Percentiles rank a stretch among this genome's conserved stretches.
phyloP scores from a whole-genome alignment of 208 protist species.

The Leishmania major region DNA sequence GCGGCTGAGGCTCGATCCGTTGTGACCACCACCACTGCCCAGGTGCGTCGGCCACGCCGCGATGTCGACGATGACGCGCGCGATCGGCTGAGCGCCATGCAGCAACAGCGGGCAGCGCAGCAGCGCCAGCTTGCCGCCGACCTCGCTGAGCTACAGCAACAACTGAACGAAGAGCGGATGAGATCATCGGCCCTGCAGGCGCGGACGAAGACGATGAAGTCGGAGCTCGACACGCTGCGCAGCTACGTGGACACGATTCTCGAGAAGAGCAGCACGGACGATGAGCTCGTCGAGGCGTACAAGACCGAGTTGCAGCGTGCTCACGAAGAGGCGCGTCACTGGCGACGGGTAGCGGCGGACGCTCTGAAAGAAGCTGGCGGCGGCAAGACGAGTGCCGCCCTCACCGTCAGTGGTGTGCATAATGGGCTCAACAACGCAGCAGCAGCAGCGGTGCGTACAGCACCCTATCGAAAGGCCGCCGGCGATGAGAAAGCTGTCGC shows the following conservation, averaged over 20 bases:
- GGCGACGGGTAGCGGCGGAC: constrained; percentile 10
- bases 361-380: neutral
- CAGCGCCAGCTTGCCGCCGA: constrained; percentile 49
- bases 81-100: constrained; percentile 44
- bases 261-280: constrained; percentile 71
- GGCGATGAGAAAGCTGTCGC: neutral
- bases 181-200: constrained; percentile 52
- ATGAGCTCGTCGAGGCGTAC: constrained; percentile 76
- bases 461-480: constrained; percentile 12
- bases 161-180: constrained; percentile 43
- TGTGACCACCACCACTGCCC: constrained; percentile 9
- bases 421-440: neutral
- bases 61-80: constrained; percentile 71
- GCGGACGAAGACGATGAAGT: constrained; percentile 57
- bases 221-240: constrained; percentile 62
- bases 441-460: constrained; percentile 2
- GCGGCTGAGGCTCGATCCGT: constrained; percentile 9
- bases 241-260: constrained; percentile 58
- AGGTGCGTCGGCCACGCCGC: constrained; percentile 17
- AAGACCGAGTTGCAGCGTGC: constrained; percentile 48
- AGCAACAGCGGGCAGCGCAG: constrained; percentile 41
- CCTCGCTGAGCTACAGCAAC: constrained; percentile 22
- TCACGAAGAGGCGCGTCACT: constrained; percentile 23
- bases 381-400: too few species aligned
- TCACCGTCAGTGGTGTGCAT: constrained; percentile 7